Evolutionary conservation across 2,329 filamentous ascomycete species (phyloP).

Genomic region (Onygena corvina): DNA sequence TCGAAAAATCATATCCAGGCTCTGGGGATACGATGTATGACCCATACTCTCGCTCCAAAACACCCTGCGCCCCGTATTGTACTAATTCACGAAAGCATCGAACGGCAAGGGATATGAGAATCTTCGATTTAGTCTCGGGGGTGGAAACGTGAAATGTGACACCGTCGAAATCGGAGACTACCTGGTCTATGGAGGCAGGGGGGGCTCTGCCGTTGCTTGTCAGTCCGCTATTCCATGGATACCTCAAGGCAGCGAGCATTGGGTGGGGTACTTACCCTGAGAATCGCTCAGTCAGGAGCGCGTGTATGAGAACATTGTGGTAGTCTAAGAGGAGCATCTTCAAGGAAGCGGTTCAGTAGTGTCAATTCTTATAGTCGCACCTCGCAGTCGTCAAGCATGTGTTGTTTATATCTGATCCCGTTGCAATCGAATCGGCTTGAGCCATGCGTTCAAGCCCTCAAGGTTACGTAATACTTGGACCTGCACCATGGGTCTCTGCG

Average conservation of each 20-base stretch:
- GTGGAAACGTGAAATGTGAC: conserved; percentile 98
- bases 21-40: conserved; percentile 79
- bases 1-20: conserved; percentile 88
- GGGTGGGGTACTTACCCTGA: conserved; percentile 50
- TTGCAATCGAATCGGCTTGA: background rate
- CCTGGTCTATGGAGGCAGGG: conserved; percentile 86
- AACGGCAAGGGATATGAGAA: conserved; percentile 86
- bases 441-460: background rate
- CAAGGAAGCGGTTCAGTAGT: background rate
- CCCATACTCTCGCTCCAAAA: conserved; percentile 90
- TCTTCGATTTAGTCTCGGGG: conserved; percentile 83
- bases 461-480: background rate
- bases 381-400: background rate
- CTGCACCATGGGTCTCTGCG: background rate
- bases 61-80: conserved; percentile 80
- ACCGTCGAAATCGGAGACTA: conserved; percentile 97
- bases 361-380: conserved; percentile 3
- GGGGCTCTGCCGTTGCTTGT: conserved; percentile 50
- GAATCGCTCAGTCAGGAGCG: conserved; percentile 88
- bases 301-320: conserved; percentile 95
- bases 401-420: background rate
- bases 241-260: conserved; percentile 20
- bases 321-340: conserved; percentile 90
- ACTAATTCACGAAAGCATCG: conserved; percentile 90
- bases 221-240: conserved; percentile 22